phyloP scores from a whole-genome alignment of 2,329 filamentous ascomycete species.

The Aspergillus sp. region DNA sequence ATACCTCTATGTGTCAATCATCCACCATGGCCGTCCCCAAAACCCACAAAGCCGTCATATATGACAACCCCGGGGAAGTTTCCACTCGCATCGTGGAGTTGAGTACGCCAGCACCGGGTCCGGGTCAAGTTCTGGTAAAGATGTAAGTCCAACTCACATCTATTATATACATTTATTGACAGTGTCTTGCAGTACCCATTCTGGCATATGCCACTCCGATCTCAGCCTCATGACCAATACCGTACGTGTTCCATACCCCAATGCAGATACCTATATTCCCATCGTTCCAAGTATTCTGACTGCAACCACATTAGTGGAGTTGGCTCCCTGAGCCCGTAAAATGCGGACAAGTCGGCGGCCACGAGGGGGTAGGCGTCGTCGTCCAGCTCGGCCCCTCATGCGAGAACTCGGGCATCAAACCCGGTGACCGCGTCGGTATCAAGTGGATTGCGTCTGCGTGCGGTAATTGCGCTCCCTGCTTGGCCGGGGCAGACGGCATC shows the following conservation, averaged over 20 bases:
- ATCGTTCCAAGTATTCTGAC: not conserved
- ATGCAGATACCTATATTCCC: no score
- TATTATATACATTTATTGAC: not conserved
- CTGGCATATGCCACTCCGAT: slow-evolving; percentile 64
- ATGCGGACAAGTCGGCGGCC: slow-evolving; percentile 62
- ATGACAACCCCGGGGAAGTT: not conserved
- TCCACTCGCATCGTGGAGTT: not conserved
- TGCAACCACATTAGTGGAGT: slow-evolving; percentile 42
- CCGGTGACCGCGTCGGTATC: slow-evolving; percentile 67
- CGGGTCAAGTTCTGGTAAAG: slow-evolving; percentile 60
- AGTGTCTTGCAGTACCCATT: slow-evolving; percentile 49
- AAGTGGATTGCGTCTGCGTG: slow-evolving; percentile 64
- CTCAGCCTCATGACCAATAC: slow-evolving; percentile 53
- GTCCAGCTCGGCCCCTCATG: slow-evolving; percentile 62
- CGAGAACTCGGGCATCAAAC: slow-evolving; percentile 53
- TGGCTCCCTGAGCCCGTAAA: slow-evolving; percentile 57
- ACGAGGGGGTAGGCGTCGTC: slow-evolving; percentile 64
- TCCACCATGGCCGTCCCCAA: not conserved
- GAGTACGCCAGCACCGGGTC: slow-evolving; percentile 57
- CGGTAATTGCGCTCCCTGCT: slow-evolving; percentile 52
- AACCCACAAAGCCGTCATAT: not conserved
- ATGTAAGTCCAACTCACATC: slow-evolving; percentile 39
- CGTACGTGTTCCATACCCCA: slow-evolving; percentile 9
- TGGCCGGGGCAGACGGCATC: slow-evolving; percentile 51
- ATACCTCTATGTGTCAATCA: not conserved